These are phyloP conservation scores for Austroboletus festivus DNA, from an alignment of 768 basidiomycete genomes.

Conservation along the genomic window DNA sequence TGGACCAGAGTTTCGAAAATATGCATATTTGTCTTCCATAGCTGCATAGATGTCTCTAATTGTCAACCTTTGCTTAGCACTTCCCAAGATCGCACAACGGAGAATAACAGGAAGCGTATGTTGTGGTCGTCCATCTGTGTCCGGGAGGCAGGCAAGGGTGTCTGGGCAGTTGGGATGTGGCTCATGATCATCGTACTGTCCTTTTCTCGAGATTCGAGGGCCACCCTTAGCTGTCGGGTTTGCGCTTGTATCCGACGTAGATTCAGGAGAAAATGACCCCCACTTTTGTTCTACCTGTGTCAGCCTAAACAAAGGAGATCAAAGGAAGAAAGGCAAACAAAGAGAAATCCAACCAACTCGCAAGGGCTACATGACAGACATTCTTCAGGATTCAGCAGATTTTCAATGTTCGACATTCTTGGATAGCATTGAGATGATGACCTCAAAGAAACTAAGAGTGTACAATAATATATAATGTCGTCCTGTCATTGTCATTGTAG, in stretches of 20 bases:
- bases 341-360: constrained; percentile 37
- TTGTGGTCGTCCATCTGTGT: constrained; percentile 75
- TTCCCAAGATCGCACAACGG: constrained; percentile 80
- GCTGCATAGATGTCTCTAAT: constrained; percentile 84
- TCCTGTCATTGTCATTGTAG: constrained; percentile 28
- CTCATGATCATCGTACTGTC: constrained; percentile 44
- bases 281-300: constrained; percentile 24
- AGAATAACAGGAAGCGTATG: constrained; percentile 84
- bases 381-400: constrained; percentile 55
- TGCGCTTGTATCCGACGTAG: constrained; percentile 33
- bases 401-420: constrained; percentile 54
- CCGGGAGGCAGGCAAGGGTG: constrained; percentile 71
- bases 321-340: constrained; percentile 7
- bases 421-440: constrained; percentile 19
- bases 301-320: constrained; percentile 31
- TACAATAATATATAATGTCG: constrained; percentile 1
- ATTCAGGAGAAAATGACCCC: constrained; percentile 34
- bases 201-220: constrained; percentile 21
- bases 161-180: constrained; percentile 78
- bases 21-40: constrained; percentile 83
- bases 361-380: constrained; percentile 34
- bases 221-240: constrained; percentile 24
- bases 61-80: constrained; percentile 69
- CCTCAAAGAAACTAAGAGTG: constrained; percentile 8
- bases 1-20: constrained; percentile 74